phyloP scores from a whole-genome alignment of 2,329 filamentous ascomycete species.

The Thielaviopsis euricoi region DNA sequence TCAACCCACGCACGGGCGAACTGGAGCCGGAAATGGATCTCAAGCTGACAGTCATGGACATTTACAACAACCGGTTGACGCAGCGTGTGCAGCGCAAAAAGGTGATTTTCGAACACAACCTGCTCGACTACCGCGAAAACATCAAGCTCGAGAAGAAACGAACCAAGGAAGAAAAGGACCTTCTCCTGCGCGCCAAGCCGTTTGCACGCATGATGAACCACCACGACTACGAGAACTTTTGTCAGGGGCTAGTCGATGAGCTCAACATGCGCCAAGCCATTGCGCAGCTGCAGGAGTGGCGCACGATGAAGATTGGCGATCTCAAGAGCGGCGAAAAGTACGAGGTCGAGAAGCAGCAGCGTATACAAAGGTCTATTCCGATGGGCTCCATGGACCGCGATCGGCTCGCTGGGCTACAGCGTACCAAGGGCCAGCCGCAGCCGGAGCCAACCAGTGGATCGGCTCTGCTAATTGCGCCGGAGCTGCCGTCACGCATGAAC shows the following conservation, averaged over 20 bases:
- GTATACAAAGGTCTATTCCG: slow-evolving; percentile 52
- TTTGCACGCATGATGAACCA: slow-evolving; percentile 96
- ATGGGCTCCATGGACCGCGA: slow-evolving; percentile 76
- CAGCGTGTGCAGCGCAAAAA: slow-evolving; percentile 88
- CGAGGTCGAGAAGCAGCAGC: slow-evolving; percentile 67
- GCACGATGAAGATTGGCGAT: slow-evolving; percentile 66
- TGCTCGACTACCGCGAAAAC: slow-evolving; percentile 89
- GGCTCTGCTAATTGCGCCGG: slow-evolving; percentile 60
- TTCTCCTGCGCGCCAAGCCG: slow-evolving; percentile 85
- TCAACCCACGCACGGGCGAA: slow-evolving; percentile 69
- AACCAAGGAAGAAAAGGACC: slow-evolving; percentile 84
- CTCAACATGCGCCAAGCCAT: slow-evolving; percentile 84
- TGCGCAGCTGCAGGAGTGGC: slow-evolving; percentile 83
- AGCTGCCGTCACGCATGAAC: slow-evolving; percentile 48
- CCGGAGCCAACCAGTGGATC: slow-evolving; percentile 60
- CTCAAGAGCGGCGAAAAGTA: slow-evolving; percentile 81
- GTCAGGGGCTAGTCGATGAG: slow-evolving; percentile 75
- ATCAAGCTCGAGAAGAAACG: slow-evolving; percentile 80
- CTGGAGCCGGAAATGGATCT: slow-evolving; percentile 92
- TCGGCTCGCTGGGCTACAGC: slow-evolving; percentile 52
- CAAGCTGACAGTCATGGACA: slow-evolving; percentile 95
- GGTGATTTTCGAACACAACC: slow-evolving; percentile 86
- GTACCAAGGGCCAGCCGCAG: slow-evolving; percentile 47
- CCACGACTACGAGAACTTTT: slow-evolving; percentile 74
- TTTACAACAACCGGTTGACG: slow-evolving; percentile 86